These are phyloP conservation scores for Melampsora americana DNA, from an alignment of 1,284 basidiomycete species.

Conservation along the genomic window DNA sequence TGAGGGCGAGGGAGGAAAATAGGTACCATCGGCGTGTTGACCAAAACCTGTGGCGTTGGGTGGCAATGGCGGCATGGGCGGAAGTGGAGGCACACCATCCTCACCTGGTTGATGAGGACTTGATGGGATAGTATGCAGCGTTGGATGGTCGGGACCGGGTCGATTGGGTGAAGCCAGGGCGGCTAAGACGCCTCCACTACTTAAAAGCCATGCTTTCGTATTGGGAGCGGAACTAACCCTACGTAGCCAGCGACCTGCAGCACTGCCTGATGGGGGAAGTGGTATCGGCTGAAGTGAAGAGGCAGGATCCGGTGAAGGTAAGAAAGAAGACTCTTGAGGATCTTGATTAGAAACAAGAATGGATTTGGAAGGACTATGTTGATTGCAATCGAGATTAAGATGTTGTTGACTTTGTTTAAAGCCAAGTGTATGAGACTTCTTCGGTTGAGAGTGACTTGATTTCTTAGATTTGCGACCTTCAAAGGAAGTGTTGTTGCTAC, in stretches of 20 bases:
- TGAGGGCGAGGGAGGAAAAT: conserved; percentile 17
- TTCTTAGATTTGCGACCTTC: not conserved
- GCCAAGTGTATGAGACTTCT: not conserved
- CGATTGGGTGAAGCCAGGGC: not conserved
- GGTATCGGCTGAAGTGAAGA: not conserved
- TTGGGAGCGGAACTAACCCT: conserved; percentile 39
- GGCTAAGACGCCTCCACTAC: not conserved
- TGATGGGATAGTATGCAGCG: not conserved
- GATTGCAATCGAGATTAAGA: not conserved
- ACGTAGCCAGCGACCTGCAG: conserved; percentile 14
- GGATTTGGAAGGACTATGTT: not conserved
- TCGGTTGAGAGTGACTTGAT: not conserved
- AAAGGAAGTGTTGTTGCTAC: not conserved
- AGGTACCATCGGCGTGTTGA: conserved; percentile 34
- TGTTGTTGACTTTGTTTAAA: conserved; percentile 1
- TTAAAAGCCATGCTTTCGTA: conserved; percentile 27
- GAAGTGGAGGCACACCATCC: not conserved
- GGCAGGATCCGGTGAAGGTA: not conserved
- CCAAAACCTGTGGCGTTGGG: conserved; percentile 33
- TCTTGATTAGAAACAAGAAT: not conserved
- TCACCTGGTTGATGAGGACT: not conserved
- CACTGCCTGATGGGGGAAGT: not conserved
- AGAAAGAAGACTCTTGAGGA: not conserved
- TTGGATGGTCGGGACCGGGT: not conserved
- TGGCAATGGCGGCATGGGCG: conserved; percentile 11